These are phyloP conservation scores for Coniochaeta sp. DNA, from an alignment of 2,329 filamentous ascomycete genomes.

Conservation along the genomic window DNA sequence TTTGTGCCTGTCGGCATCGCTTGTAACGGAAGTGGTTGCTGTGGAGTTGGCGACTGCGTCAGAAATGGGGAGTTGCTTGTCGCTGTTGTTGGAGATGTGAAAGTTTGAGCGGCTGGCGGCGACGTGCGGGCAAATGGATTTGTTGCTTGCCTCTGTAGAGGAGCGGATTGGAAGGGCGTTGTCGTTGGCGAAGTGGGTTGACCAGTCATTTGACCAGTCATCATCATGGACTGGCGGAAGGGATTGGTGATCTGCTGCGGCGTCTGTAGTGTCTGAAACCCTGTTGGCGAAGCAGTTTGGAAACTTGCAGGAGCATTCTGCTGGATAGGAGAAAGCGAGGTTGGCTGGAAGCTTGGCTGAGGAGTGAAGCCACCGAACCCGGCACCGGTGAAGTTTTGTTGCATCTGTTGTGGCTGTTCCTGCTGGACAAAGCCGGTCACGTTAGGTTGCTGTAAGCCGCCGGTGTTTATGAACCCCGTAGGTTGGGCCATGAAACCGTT, in stretches of 20 bases:
- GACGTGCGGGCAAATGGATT: constrained; percentile 78
- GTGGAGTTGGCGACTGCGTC: constrained; percentile 26
- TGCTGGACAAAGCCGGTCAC: constrained; percentile 20
- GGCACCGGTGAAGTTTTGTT: constrained; percentile 54
- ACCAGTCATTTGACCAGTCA: constrained; percentile 34
- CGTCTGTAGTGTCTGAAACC: constrained; percentile 33
- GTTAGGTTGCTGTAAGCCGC: constrained; percentile 33
- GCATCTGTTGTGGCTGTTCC: constrained; percentile 28
- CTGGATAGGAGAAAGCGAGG: constrained; percentile 46
- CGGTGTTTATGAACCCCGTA: constrained; percentile 29
- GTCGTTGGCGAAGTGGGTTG: constrained; percentile 12
- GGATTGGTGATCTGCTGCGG: constrained; percentile 73
- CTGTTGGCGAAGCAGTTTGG: constrained; percentile 36
- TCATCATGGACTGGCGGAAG: constrained; percentile 86
- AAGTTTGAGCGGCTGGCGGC: constrained; percentile 31
- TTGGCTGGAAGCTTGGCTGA: constrained; percentile 46
- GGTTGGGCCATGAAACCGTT: constrained; percentile 33
- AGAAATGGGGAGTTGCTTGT: constrained; percentile 33
- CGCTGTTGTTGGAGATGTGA: constrained; percentile 19
- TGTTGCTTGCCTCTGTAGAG: constrained; percentile 56
- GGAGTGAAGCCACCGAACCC: constrained; percentile 80
- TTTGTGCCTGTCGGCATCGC: constrained; percentile 50
- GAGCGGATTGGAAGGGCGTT: constrained; percentile 14
- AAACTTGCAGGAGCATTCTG: constrained; percentile 48
- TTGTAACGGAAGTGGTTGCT: constrained; percentile 33